Conservation (phyloP, 352 stramenopile genomes). For the Globisporangium canariense region DNA sequence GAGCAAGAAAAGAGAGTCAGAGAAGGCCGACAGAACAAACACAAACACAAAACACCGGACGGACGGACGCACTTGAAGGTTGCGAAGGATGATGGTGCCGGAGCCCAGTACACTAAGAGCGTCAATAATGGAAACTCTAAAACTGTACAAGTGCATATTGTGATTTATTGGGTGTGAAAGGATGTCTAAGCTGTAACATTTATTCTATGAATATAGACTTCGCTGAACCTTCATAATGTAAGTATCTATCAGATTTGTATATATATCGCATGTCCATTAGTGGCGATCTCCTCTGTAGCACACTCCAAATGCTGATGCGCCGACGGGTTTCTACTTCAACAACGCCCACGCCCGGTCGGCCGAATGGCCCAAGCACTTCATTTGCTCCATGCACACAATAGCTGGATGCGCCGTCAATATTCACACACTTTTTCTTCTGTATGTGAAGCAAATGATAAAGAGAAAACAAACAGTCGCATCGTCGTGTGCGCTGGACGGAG, state of each 20-base stretch:
- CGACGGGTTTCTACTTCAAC: constrained; percentile 11
- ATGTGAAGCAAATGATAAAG: neutral
- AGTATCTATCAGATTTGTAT: too few species aligned
- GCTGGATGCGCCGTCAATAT: neutral
- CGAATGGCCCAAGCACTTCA: neutral
- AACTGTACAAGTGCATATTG: too few species aligned
- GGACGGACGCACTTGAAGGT: constrained; percentile 8
- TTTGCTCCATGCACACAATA: neutral
- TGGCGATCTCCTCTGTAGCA: too few species aligned
- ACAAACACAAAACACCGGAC: neutral
- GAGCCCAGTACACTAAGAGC: neutral
- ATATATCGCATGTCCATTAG: too few species aligned
- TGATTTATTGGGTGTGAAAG: too few species aligned
- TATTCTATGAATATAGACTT: too few species aligned
- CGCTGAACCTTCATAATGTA: too few species aligned
- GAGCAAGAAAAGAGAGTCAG: constrained; percentile 8
- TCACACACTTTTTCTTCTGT: neutral
- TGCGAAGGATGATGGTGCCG: neutral
- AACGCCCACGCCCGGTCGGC: too few species aligned
- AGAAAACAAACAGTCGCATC: too few species aligned
- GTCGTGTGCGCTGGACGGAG: neutral
- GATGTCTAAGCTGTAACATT: too few species aligned
- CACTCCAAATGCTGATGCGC: constrained; percentile 2
- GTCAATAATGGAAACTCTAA: too few species aligned
- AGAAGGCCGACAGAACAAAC: neutral